A percentile compares a stretch with the other conserved stretches of the same genome.
These are phyloP conservation scores for Cronartium quercuum DNA, from an alignment of 1,284 basidiomycete genomes.

Conservation along the genomic window DNA sequence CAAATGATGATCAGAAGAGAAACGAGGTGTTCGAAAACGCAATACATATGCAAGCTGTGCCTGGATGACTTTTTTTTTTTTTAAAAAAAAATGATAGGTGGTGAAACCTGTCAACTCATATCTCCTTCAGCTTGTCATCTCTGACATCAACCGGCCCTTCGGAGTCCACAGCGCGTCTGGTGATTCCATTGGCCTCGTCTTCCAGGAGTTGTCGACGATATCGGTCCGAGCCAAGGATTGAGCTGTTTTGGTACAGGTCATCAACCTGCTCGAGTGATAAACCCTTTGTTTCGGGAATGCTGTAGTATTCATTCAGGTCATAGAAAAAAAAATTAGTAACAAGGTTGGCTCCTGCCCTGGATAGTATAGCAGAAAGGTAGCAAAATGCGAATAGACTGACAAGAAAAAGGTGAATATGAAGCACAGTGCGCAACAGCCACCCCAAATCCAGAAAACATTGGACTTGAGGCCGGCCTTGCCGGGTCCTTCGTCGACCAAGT, in stretches of 20 bases:
- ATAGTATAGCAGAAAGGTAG: not conserved
- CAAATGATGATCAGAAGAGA: no score
- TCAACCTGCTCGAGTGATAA: constrained; percentile 64
- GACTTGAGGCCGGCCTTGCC: constrained; percentile 62
- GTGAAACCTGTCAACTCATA: not conserved
- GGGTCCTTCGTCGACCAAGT: constrained; percentile 59
- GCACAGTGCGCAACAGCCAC: constrained; percentile 48
- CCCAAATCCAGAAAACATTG: constrained; percentile 89
- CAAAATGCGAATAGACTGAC: not conserved
- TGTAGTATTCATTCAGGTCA: no score
- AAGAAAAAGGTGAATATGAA: constrained; percentile 43
- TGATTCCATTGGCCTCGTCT: not conserved
- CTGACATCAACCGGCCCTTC: not conserved
- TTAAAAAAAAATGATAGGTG: no score
- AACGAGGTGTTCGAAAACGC: no score
- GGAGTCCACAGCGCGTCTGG: not conserved
- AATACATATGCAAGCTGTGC: no score
- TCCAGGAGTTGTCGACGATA: constrained; percentile 16
- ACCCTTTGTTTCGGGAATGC: constrained; percentile 43
- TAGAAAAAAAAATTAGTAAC: constrained; percentile 24
- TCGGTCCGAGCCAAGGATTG: constrained; percentile 40
- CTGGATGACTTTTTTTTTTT: no score
- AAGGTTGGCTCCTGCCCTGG: not conserved
- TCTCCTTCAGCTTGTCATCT: not conserved
- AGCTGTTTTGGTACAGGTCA: constrained; percentile 55